phyloP scores from a whole-genome alignment of 352 stramenopile species.

The Globisporangium perplexum region DNA sequence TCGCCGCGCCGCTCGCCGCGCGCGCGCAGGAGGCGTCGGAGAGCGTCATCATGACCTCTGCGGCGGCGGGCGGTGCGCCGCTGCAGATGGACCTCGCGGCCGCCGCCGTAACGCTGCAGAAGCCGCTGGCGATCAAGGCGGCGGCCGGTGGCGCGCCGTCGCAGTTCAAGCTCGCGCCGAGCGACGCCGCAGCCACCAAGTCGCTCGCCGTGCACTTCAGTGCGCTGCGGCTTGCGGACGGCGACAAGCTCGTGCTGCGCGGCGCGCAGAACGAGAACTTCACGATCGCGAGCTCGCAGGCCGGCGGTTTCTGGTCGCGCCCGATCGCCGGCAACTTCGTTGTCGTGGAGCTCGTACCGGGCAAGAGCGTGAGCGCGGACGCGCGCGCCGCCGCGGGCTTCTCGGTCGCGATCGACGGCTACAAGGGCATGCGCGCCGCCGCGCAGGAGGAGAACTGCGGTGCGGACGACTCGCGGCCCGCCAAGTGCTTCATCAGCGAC shows the following conservation, averaged over 20 bases:
- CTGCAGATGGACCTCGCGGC: slow-evolving; percentile 11
- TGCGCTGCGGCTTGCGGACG: slow-evolving; percentile 5
- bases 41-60: slow-evolving; percentile 9
- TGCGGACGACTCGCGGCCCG: slow-evolving; percentile 16
- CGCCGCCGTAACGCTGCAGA: slow-evolving; percentile 9
- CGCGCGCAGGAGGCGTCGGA: slow-evolving; percentile 3
- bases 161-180: slow-evolving; percentile 7
- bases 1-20: slow-evolving; percentile 3
- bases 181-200: slow-evolving; percentile 6
- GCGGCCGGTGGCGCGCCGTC: slow-evolving; percentile 1
- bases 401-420: slow-evolving; percentile 11
- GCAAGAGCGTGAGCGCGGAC: background rate
- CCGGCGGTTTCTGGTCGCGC: slow-evolving; percentile 14
- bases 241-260: slow-evolving; percentile 15
- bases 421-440: slow-evolving; percentile 6
- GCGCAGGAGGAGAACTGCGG: slow-evolving; percentile 15
- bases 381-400: slow-evolving; percentile 6
- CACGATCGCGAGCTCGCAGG: slow-evolving; percentile 4
- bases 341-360: slow-evolving; percentile 10
- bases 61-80: background rate
- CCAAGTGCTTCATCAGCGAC: slow-evolving; percentile 21
- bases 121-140: slow-evolving; percentile 8
- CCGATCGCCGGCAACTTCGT: slow-evolving; percentile 12
- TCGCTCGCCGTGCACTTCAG: slow-evolving; percentile 16
- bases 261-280: slow-evolving; percentile 15